These are phyloP conservation scores for Chaetoceros tenuissimus DNA, from an alignment of 108 stramenopile species.

Conservation along the genomic window DNA sequence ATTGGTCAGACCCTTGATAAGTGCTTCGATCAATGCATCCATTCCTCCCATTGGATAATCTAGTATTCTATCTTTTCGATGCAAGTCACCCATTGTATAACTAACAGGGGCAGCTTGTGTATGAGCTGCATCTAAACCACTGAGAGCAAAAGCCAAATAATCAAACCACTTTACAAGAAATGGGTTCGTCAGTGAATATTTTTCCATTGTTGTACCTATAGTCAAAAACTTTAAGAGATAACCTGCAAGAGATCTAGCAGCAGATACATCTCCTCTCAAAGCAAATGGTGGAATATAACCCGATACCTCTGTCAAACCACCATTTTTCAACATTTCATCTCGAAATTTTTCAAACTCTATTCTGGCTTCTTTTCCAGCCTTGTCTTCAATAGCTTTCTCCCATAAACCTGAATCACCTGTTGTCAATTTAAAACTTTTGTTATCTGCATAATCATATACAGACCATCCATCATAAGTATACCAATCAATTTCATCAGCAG, in stretches of 20 bases:
- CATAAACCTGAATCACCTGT: conserved; percentile 41
- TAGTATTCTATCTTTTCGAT: conserved; percentile 54
- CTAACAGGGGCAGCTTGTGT: conserved; percentile 85
- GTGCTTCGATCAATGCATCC: conserved; percentile 68
- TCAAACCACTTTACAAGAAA: conserved; percentile 69
- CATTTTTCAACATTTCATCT: conserved; percentile 23
- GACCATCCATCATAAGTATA: conserved; percentile 55
- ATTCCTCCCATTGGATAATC: conserved; percentile 85
- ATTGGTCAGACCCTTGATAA: conserved; percentile 58
- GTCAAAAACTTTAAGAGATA: conserved; percentile 51
- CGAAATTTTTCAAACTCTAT: conserved; percentile 42
- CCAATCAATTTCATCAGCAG: conserved; percentile 39
- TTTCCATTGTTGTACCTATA: conserved; percentile 53
- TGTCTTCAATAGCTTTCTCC: conserved; percentile 47
- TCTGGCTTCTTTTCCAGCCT: conserved; percentile 33
- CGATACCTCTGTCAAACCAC: conserved; percentile 46
- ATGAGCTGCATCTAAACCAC: conserved; percentile 73
- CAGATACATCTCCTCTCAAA: conserved; percentile 44
- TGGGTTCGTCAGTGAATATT: conserved; percentile 32
- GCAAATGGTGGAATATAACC: conserved; percentile 72
- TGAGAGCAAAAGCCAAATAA: conserved; percentile 77
- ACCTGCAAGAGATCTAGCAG: conserved; percentile 19
- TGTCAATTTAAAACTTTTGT: conserved; percentile 47
- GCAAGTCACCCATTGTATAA: conserved; percentile 87
- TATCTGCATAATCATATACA: conserved; percentile 48